Evolutionary conservation across 345 rosid genomes (phyloP).

Genomic region (Erodium maritimum): DNA sequence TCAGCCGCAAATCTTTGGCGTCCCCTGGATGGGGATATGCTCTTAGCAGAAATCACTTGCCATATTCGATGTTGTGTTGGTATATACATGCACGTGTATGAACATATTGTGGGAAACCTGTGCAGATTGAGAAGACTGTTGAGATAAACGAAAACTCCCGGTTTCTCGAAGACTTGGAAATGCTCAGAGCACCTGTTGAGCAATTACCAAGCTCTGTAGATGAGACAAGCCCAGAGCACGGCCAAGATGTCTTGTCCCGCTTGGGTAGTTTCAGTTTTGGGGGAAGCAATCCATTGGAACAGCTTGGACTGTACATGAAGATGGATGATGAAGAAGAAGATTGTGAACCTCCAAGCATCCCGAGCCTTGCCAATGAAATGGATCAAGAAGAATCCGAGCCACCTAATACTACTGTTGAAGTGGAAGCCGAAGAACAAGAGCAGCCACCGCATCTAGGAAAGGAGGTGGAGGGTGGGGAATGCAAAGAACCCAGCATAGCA

Average conservation of each 20-base stretch:
- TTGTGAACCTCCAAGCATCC: conserved; percentile 23
- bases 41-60: no score
- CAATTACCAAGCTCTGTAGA: conserved; percentile 51
- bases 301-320: conserved; percentile 84
- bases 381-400: conserved; percentile 90
- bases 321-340: conserved; percentile 69
- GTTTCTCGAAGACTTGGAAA: conserved; percentile 79
- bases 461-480: not conserved
- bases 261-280: conserved; percentile 70
- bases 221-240: conserved; percentile 47
- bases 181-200: conserved; percentile 65
- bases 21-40: no score
- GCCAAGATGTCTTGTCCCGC: conserved; percentile 38
- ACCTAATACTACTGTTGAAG: not conserved
- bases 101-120: conserved; percentile 3
- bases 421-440: not conserved
- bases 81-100: not conserved
- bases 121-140: conserved; percentile 95
- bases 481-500: not conserved
- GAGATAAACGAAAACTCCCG: conserved; percentile 79
- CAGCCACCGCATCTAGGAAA: not conserved
- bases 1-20: no score
- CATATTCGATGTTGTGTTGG: not conserved
- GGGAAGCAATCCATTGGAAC: conserved; percentile 79
- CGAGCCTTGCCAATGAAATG: conserved; percentile 9